A percentile compares a stretch with the other conserved stretches of the same genome.
Conservation (phyloP, 805 yeast species). For the Candida quercuum region DNA sequence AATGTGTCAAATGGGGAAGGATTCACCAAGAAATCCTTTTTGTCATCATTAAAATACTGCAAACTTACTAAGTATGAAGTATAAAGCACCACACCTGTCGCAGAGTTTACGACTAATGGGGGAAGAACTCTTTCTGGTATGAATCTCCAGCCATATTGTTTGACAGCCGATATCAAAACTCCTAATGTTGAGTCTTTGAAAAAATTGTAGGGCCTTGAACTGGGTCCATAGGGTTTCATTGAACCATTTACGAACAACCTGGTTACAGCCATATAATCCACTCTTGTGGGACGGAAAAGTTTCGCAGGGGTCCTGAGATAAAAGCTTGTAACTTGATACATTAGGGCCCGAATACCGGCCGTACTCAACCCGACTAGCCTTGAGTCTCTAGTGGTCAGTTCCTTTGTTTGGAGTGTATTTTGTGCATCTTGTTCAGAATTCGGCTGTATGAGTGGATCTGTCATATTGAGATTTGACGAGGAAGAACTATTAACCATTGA, state of each 20-base stretch:
- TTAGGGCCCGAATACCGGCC: constrained; percentile 80
- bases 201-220: constrained; percentile 44
- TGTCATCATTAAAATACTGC: constrained; percentile 28
- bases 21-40: constrained; percentile 16
- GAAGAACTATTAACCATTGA: too few species aligned
- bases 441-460: too few species aligned
- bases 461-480: not conserved
- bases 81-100: constrained; percentile 82
- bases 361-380: constrained; percentile 71
- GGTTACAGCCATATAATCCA: constrained; percentile 75
- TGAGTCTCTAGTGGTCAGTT: constrained; percentile 34
- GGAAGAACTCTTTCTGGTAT: constrained; percentile 79
- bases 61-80: constrained; percentile 68
- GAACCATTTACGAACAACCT: constrained; percentile 44
- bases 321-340: constrained; percentile 71
- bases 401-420: too few species aligned
- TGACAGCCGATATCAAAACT: constrained; percentile 62
- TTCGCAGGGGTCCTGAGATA: constrained; percentile 80
- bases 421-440: too few species aligned
- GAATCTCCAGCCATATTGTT: constrained; percentile 78
- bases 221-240: constrained; percentile 27
- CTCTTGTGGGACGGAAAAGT: constrained; percentile 83
- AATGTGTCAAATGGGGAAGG: constrained; percentile 48
- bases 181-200: constrained; percentile 73
- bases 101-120: constrained; percentile 82